Percentiles rank a stretch among this genome's conserved stretches.
These are phyloP conservation scores for Erysiphe pisi DNA, from an alignment of 2,329 filamentous ascomycete genomes.

Conservation along the genomic window DNA sequence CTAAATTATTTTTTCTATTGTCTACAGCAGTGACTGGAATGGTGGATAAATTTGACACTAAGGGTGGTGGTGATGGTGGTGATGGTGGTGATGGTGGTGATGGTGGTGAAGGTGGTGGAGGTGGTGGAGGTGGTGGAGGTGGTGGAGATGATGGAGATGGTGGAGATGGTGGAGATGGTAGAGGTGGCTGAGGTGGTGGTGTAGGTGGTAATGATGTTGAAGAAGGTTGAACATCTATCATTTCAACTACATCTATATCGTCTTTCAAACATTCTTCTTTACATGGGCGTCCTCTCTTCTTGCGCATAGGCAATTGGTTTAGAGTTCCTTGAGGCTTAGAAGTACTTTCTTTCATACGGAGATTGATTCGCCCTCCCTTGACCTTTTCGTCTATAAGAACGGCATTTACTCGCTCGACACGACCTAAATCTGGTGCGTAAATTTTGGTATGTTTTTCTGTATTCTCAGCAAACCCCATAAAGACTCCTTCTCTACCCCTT, in stretches of 20 bases:
- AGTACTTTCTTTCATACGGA: neutral
- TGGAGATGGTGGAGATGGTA: too few species aligned
- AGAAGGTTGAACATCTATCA: neutral
- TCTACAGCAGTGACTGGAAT: too few species aligned
- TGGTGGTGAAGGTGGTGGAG: too few species aligned
- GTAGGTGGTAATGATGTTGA: neutral
- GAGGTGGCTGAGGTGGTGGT: neutral
- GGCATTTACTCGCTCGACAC: neutral
- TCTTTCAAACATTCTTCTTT: neutral
- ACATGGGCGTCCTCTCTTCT: neutral
- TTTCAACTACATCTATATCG: neutral
- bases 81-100: too few species aligned
- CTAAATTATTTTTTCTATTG: too few species aligned
- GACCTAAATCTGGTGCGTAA: neutral
- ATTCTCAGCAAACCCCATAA: too few species aligned
- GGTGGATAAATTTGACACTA: too few species aligned
- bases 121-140: too few species aligned
- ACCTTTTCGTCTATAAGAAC: neutral
- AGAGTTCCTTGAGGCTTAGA: neutral
- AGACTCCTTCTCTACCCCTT: too few species aligned
- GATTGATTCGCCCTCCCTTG: neutral
- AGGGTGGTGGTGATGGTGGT: too few species aligned
- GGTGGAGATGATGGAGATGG: too few species aligned
- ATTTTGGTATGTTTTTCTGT: slow-evolving; percentile 9
- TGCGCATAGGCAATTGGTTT: neutral